A percentile compares a stretch with the other conserved stretches of the same genome.
phyloP scores from a whole-genome alignment of 192 early-diverging fungal species.

The Backusella tuberculispora region DNA sequence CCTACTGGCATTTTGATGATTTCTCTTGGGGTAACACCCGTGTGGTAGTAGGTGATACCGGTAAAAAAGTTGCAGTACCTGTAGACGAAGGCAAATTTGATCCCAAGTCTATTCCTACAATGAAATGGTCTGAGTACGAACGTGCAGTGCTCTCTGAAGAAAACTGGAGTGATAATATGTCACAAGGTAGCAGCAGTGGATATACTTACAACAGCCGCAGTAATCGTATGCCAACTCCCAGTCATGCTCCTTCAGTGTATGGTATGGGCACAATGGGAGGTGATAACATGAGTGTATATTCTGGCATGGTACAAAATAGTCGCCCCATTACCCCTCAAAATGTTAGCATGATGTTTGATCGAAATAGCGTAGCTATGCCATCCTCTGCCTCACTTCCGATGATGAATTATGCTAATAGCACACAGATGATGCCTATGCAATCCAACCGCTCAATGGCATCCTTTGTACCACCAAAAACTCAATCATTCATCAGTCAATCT shows the following conservation, averaged over 20 bases:
- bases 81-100: conserved; percentile 82
- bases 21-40: conserved; percentile 99
- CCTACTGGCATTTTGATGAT: conserved; percentile 99
- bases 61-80: conserved; percentile 64
- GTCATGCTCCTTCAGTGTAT: conserved; percentile 13
- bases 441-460: conserved; percentile 22
- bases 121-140: conserved; percentile 85
- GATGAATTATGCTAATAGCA: conserved; percentile 20
- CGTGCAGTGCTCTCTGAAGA: conserved; percentile 48
- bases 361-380: conserved; percentile 26
- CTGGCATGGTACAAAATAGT: background rate
- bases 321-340: background rate
- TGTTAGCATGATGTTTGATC: background rate
- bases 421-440: conserved; percentile 19
- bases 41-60: conserved; percentile 85
- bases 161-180: conserved; percentile 42
- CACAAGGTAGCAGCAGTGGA: conserved; percentile 36
- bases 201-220: conserved; percentile 24
- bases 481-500: conserved; percentile 12
- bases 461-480: background rate
- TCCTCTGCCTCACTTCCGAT: conserved; percentile 25
- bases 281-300: conserved; percentile 12
- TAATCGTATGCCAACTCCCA: background rate
- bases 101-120: conserved; percentile 72
- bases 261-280: conserved; percentile 7